Conservation (phyloP, 2,329 filamentous ascomycete species). For the Diaporthe sp. region DNA sequence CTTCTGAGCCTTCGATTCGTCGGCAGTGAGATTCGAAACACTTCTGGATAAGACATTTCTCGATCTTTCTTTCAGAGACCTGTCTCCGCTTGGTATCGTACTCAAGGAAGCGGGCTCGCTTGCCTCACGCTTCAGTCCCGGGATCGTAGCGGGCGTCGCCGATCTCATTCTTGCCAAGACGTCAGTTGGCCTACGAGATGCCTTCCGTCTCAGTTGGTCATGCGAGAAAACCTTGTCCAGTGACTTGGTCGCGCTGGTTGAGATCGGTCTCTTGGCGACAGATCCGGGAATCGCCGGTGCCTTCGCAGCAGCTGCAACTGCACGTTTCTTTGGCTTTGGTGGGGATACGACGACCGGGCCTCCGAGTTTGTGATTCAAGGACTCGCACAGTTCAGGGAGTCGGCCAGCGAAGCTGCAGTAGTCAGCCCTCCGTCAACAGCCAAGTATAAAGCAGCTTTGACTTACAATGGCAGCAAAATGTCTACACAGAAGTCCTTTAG, state of each 20-base stretch:
- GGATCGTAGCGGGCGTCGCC: constrained; percentile 72
- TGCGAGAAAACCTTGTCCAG: constrained; percentile 75
- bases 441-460: constrained; percentile 17
- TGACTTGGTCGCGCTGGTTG: constrained; percentile 61
- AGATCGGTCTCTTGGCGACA: constrained; percentile 62
- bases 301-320: constrained; percentile 55
- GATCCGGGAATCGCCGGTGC: constrained; percentile 66
- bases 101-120: constrained; percentile 71
- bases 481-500: constrained; percentile 84
- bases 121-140: constrained; percentile 76
- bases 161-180: constrained; percentile 77
- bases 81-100: constrained; percentile 62
- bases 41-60: constrained; percentile 54
- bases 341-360: constrained; percentile 75
- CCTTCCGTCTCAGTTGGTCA: constrained; percentile 69
- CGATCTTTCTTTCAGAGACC: constrained; percentile 60
- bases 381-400: constrained; percentile 78
- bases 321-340: constrained; percentile 64
- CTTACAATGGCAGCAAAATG: constrained; percentile 84
- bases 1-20: constrained; percentile 72
- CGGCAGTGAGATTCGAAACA: constrained; percentile 64
- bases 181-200: constrained; percentile 69
- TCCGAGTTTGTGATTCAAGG: constrained; percentile 82
- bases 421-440: constrained; percentile 1
- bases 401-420: constrained; percentile 77